Base-by-base conservation (phyloP, 1,139 yeast species). In the Geotrichum klebahnii region DNA sequence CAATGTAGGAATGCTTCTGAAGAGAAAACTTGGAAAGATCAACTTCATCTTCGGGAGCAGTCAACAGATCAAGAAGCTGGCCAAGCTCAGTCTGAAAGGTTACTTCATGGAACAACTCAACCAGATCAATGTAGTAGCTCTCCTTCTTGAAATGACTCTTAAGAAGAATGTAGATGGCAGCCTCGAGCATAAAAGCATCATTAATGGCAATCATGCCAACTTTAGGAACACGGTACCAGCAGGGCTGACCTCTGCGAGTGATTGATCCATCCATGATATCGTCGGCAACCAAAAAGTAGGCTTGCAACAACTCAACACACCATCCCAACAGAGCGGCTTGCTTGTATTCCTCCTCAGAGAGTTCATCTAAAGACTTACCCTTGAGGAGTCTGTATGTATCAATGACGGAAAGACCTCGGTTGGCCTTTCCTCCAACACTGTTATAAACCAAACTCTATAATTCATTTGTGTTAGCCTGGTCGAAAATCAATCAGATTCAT, bases 1-100 rank as follows among this genome's bases (percentile, higher is more conserved):
- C 97, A 67, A 94, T 94, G 68, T 89, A 92, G 35, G 95, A 86
- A 69, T 94, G 97, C 71, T 90, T 92, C 44, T 77, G 82, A 60
- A 92, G 77, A 2, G 96, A 81, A 67, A 92, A 94, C 70, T 87
- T 88, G 67, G 77, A 74, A 63, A 94, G 78, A 69, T 94, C 97
- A 53, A 92, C 96, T 55, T 77, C 77, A 63, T 90, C 95, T 70
- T 92, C 98, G 57, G 97, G 98, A 20, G 98, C 97, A 50, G 98
- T 94, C 64, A 90, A 85, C 64, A 94, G 78, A 69, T 94, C 99
- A 60, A 92, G 74, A 64, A 92, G 78, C 73, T 94, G 99, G 59
- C 99, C 99, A 64, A 90, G 77, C 71, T 94, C 98, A 19, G 99
- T 94, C 73, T 89, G 95, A 80, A 92, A 89, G 35, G 98, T 92